Evolutionary conservation across 2,329 filamentous ascomycete genomes (phyloP), one percentile per base, ranked within the genome.

Genomic region (Paraconiothyrium brasiliense): DNA sequence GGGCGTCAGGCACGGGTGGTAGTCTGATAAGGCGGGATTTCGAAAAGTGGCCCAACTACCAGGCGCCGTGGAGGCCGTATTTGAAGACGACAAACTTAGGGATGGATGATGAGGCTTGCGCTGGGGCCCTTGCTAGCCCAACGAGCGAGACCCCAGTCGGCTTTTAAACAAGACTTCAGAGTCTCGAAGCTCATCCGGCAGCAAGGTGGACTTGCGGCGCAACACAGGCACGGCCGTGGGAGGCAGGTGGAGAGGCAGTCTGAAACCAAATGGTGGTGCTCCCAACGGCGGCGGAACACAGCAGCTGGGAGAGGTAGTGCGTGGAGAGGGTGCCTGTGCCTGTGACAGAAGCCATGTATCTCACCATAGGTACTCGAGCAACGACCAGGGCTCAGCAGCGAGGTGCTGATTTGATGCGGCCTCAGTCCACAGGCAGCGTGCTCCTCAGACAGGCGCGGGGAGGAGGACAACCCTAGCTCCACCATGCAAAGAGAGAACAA

Each of bases 181-280:
- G 67, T 64, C 65, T 73, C 63, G 69, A 74, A 54, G 68, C 65
- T 63, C 59, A 58, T 63, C 41, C 27, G 46, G 61, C 62, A 68
- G 66, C 64, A 70, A 70, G 70, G 65, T 66, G 69, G 64, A 66
- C 47, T 62, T 61, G 67, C 49, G 57, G 67, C 64, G 70, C 69
- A 67, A 69, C 68, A 71, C 70, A 66, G 62, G 61, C 64, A 65
- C 68, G 68, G 70, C 71, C 66, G 64, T 69, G 65, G 69, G 65
- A 66, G 67, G 66, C 67, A 68, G 67, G 68, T 69, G 62, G 67
- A 71, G 71, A 63, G 67, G 63, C 69, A 69, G 66, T 71, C 70
- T 77, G 74, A 75, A 76, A 76, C 74, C 62, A 68, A 65, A 58
- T 59, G 67, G 71, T 70, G 64, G 67, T 71, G 66, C 60, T 64